A percentile compares a stretch with the other conserved stretches of the same genome.
Conservation (phyloP, 2,329 filamentous ascomycete genomes). For the Graphilbum sp. region DNA sequence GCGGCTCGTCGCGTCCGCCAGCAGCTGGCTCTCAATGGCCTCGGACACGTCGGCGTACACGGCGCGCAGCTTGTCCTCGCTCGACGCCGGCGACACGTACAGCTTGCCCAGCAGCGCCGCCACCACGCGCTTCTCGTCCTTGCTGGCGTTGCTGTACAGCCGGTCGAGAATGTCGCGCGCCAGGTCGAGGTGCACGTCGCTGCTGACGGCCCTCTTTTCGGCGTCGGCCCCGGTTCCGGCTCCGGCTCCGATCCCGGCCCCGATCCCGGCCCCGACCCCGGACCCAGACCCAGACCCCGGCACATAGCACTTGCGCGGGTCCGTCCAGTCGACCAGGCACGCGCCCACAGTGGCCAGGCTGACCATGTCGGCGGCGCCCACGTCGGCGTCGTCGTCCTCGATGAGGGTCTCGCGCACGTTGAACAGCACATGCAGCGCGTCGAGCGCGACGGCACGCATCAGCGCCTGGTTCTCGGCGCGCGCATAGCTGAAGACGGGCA, state of each 20-base stretch:
- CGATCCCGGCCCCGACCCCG: too few relatives aligned
- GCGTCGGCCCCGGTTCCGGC: slow-evolving; percentile 32
- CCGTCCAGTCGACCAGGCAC: slow-evolving; percentile 87
- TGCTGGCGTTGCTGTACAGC: slow-evolving; percentile 47
- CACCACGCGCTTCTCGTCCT: slow-evolving; percentile 74
- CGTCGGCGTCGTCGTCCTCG: slow-evolving; percentile 61
- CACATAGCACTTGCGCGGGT: slow-evolving; percentile 62
- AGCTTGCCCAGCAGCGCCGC: slow-evolving; percentile 69
- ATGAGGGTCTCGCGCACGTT: slow-evolving; percentile 55
- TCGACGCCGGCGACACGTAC: slow-evolving; percentile 53
- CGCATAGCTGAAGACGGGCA: slow-evolving; percentile 87
- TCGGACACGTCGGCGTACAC: slow-evolving; percentile 41
- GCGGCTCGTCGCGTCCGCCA: slow-evolving; percentile 42
- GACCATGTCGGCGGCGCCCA: slow-evolving; percentile 64
- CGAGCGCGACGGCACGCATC: slow-evolving; percentile 59
- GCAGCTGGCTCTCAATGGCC: slow-evolving; percentile 45
- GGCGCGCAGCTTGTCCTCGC: slow-evolving; percentile 38
- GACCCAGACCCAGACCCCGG: slow-evolving; percentile 20
- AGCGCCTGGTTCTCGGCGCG: slow-evolving; percentile 65
- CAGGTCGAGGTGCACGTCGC: slow-evolving; percentile 66
- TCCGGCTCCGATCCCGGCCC: too few relatives aligned
- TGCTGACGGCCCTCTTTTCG: slow-evolving; percentile 49
- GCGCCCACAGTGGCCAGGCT: slow-evolving; percentile 62
- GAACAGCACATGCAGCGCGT: slow-evolving; percentile 59
- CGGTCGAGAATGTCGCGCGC: slow-evolving; percentile 64